These are phyloP conservation scores for Parastagonospora nodorum DNA, from an alignment of 2,329 filamentous ascomycete genomes.

Conservation along the genomic window DNA sequence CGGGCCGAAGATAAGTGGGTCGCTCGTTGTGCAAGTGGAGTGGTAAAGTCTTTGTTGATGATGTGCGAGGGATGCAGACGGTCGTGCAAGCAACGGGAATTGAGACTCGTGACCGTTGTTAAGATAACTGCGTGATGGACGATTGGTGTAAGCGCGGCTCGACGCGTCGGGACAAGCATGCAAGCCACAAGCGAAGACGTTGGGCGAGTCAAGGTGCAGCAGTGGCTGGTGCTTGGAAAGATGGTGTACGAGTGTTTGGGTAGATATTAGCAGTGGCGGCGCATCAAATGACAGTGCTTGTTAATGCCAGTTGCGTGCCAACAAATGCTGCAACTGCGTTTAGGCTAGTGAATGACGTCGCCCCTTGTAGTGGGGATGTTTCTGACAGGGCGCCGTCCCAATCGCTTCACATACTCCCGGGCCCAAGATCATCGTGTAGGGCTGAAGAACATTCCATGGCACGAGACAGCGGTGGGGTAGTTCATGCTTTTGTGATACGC, in stretches of 20 bases:
- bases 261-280: background rate
- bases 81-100: background rate
- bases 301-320: background rate
- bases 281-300: background rate
- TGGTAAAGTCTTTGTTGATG: background rate
- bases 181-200: background rate
- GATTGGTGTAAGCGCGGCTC: slow-evolving; percentile 7
- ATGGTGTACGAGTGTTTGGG: background rate
- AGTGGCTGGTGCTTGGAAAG: too few relatives aligned
- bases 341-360: slow-evolving; percentile 11
- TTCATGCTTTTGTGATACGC: slow-evolving; percentile 5
- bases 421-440: slow-evolving; percentile 13
- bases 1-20: background rate
- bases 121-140: background rate
- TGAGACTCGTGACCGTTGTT: slow-evolving; percentile 2
- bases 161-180: slow-evolving; percentile 7
- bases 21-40: background rate
- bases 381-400: background rate
- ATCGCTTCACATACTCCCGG: slow-evolving; percentile 10
- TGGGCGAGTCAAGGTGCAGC: too few relatives aligned
- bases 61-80: background rate
- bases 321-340: too few relatives aligned
- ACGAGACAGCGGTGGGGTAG: slow-evolving; percentile 1
- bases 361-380: slow-evolving; percentile 11
- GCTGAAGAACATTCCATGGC: slow-evolving; percentile 19